Conservation (phyloP, 768 basidiomycete genomes). For the Mycena floridula region DNA sequence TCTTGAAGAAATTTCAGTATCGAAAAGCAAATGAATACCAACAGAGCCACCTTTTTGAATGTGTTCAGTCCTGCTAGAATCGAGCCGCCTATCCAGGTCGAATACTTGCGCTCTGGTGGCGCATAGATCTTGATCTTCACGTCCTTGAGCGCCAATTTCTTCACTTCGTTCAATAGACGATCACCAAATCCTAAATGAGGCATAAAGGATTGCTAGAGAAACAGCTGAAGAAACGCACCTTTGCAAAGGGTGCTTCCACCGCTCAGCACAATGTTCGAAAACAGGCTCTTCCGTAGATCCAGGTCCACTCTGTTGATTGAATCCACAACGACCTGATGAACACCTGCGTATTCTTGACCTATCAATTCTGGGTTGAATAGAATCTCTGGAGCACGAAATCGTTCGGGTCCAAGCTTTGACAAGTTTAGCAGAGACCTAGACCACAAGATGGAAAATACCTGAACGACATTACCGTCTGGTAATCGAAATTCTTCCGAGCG, state of each 20-base stretch:
- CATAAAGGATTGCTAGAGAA: constrained; percentile 2
- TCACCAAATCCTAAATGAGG: constrained; percentile 81
- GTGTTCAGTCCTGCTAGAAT: constrained; percentile 94
- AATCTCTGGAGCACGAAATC: constrained; percentile 96
- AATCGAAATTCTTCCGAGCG: constrained; percentile 84
- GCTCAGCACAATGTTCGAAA: constrained; percentile 94
- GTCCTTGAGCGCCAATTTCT: constrained; percentile 91
- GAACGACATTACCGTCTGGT: constrained; percentile 92
- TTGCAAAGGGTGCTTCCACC: constrained; percentile 94
- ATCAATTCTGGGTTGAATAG: constrained; percentile 96
- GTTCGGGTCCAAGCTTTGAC: constrained; percentile 82
- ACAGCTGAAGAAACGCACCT: constrained; percentile 44
- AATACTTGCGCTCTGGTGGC: constrained; percentile 98
- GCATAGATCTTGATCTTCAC: constrained; percentile 99
- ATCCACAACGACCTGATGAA: constrained; percentile 98
- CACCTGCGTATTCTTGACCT: constrained; percentile 93
- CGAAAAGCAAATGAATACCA: constrained; percentile 5
- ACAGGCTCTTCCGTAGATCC: constrained; percentile 91
- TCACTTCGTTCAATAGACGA: constrained; percentile 92
- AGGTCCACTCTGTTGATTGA: constrained; percentile 95
- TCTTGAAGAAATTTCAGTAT: constrained; percentile 41
- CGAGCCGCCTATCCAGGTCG: constrained; percentile 95
- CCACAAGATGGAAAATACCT: constrained; percentile 41
- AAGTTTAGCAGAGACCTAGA: constrained; percentile 10
- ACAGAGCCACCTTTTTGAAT: constrained; percentile 83